Conservation (phyloP, 2,329 filamentous ascomycete genomes). For the Neoarthrinium moseri region DNA sequence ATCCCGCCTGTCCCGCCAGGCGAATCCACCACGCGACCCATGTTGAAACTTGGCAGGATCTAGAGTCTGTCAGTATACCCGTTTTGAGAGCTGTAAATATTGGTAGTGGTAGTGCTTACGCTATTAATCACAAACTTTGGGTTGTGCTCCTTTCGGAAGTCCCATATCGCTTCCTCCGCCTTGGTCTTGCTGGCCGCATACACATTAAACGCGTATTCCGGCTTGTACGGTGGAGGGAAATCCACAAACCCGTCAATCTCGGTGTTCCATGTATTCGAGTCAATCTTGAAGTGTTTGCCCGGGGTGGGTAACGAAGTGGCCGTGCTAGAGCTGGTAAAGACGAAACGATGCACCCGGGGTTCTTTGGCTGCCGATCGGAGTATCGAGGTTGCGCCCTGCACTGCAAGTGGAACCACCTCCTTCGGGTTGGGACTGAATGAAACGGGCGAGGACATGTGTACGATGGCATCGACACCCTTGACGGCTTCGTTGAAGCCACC, state of each 20-base stretch:
- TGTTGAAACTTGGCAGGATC: constrained; percentile 1
- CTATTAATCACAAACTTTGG: constrained; percentile 23
- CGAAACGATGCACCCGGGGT: constrained; percentile 33
- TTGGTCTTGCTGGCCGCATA: constrained; percentile 31
- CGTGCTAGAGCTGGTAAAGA: constrained; percentile 25
- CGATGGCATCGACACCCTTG: constrained; percentile 39
- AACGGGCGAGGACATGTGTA: constrained; percentile 43
- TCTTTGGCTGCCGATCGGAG: constrained; percentile 39
- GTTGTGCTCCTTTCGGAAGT: constrained; percentile 22
- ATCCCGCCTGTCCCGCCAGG: neutral
- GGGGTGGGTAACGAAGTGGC: constrained; percentile 10
- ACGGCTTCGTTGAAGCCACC: constrained; percentile 38
- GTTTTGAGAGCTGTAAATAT: constrained; percentile 19
- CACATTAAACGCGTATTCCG: constrained; percentile 11
- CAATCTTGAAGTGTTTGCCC: constrained; percentile 13
- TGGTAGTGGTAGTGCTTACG: constrained; percentile 12
- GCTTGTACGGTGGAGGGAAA: constrained; percentile 24
- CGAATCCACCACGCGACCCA: neutral
- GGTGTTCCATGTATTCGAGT: constrained; percentile 30
- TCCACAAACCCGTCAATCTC: constrained; percentile 25
- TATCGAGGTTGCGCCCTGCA: constrained; percentile 33
- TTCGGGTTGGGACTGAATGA: constrained; percentile 38
- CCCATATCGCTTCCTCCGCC: constrained; percentile 30
- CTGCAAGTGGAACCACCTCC: constrained; percentile 37
- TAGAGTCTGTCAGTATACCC: constrained; percentile 10